Evolutionary conservation across 2,329 filamentous ascomycete species (phyloP).

Genomic region (Phyllosticta citrichinensis): DNA sequence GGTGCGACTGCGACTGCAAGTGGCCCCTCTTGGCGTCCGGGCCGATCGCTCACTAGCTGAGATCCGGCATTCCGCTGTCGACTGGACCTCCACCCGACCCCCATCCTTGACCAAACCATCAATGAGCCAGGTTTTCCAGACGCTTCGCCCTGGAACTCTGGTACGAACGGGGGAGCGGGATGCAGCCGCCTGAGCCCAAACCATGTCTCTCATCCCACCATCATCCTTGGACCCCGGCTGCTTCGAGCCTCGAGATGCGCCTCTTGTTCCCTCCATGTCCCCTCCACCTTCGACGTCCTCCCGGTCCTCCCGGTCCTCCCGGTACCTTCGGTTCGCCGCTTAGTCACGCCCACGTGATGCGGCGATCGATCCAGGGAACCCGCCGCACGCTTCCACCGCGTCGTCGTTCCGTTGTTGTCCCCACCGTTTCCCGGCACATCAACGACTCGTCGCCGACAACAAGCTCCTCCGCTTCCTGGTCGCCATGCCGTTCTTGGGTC

Average conservation of each 20-base stretch:
- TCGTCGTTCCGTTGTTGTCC: no score
- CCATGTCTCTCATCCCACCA: neutral
- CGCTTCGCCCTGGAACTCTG: neutral
- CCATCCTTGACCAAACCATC: neutral
- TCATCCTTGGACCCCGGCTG: neutral
- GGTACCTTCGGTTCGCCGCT: neutral
- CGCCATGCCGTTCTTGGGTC: constrained; percentile 8
- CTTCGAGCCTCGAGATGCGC: no score
- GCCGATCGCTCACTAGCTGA: neutral
- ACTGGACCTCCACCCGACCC: neutral
- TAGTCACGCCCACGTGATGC: neutral
- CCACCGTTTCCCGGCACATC: neutral
- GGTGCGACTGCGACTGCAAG: no score
- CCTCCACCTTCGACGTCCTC: neutral
- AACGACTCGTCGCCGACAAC: neutral
- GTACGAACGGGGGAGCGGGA: neutral
- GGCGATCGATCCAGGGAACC: neutral
- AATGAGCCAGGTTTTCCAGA: neutral
- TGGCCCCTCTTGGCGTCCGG: neutral
- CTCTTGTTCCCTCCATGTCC: neutral
- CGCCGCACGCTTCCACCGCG: neutral
- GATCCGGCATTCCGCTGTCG: neutral
- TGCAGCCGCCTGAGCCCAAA: neutral
- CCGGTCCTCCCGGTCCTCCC: no score
- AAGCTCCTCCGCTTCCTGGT: neutral